Evolutionary conservation across 1,284 basidiomycete species (phyloP).

Genomic region (Ustilago esculenta): DNA sequence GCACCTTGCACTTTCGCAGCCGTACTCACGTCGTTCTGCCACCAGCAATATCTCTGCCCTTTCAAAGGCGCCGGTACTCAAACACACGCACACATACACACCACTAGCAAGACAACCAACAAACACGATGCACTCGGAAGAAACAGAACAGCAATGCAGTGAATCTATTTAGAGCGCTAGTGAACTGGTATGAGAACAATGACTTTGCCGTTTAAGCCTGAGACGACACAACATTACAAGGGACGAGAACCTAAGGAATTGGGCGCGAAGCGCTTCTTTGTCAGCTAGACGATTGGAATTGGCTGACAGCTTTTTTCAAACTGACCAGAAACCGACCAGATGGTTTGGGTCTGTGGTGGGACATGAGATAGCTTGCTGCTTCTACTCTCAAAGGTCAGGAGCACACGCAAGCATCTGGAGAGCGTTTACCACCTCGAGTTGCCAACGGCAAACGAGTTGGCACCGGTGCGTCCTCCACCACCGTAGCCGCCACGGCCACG

Average conservation of each 20-base stretch:
- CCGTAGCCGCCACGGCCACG: slow-evolving; percentile 48
- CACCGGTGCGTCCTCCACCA: slow-evolving; percentile 55
- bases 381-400: too few relatives aligned
- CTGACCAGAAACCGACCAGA: too few relatives aligned
- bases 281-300: too few relatives aligned
- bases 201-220: not conserved
- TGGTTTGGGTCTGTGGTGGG: not conserved
- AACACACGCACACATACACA: not conserved
- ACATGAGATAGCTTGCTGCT: too few relatives aligned
- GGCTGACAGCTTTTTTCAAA: not conserved
- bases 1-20: too few relatives aligned
- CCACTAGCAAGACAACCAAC: not conserved
- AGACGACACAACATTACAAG: slow-evolving; percentile 10
- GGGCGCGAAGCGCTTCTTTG: slow-evolving; percentile 4
- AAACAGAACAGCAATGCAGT: not conserved
- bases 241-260: not conserved
- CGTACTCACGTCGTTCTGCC: too few relatives aligned
- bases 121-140: not conserved
- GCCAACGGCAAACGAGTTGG: slow-evolving; percentile 57
- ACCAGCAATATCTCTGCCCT: not conserved
- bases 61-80: too few relatives aligned
- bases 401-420: too few relatives aligned
- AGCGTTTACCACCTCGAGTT: slow-evolving; percentile 54
- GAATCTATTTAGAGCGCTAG: slow-evolving; percentile 9
- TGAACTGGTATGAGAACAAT: slow-evolving; percentile 8